These are phyloP conservation scores for Odonthalia washingtoniensis DNA, from an alignment of 31 red algal species.

Conservation along the genomic window DNA sequence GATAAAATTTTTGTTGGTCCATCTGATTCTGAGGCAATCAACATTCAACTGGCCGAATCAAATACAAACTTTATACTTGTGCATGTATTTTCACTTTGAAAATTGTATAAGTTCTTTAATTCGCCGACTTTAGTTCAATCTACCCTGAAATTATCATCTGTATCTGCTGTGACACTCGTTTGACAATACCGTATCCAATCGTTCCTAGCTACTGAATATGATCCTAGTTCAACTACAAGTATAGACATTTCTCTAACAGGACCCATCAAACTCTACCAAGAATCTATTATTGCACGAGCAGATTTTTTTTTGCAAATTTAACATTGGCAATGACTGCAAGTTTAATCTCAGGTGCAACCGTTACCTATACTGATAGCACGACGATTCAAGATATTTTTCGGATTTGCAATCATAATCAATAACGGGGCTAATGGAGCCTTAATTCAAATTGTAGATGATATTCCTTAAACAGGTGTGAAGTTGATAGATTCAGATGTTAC, in stretches of 20 bases:
- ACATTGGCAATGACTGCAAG: constrained; percentile 42
- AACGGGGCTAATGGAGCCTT: constrained; percentile 60
- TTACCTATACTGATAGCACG: constrained; percentile 33
- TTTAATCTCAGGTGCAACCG: constrained; percentile 12
- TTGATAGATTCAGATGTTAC: constrained; percentile 57
- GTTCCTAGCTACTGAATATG: constrained; percentile 16
- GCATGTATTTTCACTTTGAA: constrained; percentile 42
- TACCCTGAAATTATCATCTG: neutral
- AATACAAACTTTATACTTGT: constrained; percentile 39
- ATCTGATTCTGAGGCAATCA: constrained; percentile 24
- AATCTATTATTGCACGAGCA: constrained; percentile 59
- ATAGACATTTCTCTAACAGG: constrained; percentile 46
- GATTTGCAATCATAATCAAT: constrained; percentile 34
- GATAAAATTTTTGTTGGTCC: constrained; percentile 47
- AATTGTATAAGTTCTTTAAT: constrained; percentile 20
- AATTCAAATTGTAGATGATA: constrained; percentile 27
- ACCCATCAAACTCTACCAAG: constrained; percentile 57
- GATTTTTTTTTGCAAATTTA: constrained; percentile 49
- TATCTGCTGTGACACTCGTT: constrained; percentile 34
- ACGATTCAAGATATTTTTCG: constrained; percentile 22
- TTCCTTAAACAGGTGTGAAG: constrained; percentile 35
- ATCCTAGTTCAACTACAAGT: constrained; percentile 23
- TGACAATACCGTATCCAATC: constrained; percentile 42
- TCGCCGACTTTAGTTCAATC: constrained; percentile 62
- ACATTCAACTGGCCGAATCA: constrained; percentile 13